Evolutionary conservation across 371 early-diverging fungal genomes (phyloP), one percentile per base, ranked within the genome.

Genomic region (Mortierella sp.): DNA sequence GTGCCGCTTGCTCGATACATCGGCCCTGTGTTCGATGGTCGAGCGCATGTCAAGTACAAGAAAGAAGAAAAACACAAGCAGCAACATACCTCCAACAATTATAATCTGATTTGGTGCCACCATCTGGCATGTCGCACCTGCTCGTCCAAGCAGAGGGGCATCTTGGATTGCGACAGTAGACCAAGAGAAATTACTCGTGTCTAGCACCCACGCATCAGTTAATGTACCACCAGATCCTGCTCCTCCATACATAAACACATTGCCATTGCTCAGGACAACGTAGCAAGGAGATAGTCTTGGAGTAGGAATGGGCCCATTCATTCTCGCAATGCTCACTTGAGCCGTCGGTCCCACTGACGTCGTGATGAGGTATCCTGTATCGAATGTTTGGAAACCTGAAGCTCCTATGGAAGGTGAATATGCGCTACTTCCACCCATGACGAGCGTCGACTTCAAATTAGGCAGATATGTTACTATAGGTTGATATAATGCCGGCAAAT

Each of bases 201-300:
- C 19, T 15, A 62, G 32, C 24, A 62, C 28, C 62, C 62, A 62
- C 5, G 43, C 40, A 28, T 62, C 62, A 21, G n/a, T n/a, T 15
- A 62, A 4, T 8, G 7, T 3, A 22, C 21, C 47, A 16, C 8
- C 13, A 45, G 15, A 21, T 8, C 10, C 22, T 7, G 43, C 2
- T 58, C 67, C 67, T 15, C 47, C 58, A 58, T 58, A 67, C 58
- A 67, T 41, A 24, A 67, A 67, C 11, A 58, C 58, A 21, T 67
- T 58, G 4, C 67, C 67, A 43, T 58, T 67, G 32, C 10, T 22
- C 32, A 67, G 41, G 9, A 58, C 58, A 4, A 28, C 32, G 21
- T 58, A 47, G 58, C 67, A 67, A 28, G 67, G 33, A 21, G 67
- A 58, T 22, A 41, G 15, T 38, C 67, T 53, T 28, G 45, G 33